Evolutionary conservation across 805 yeast genomes (phyloP).

Genomic region (Cyberlindnera samutprakarnensis): DNA sequence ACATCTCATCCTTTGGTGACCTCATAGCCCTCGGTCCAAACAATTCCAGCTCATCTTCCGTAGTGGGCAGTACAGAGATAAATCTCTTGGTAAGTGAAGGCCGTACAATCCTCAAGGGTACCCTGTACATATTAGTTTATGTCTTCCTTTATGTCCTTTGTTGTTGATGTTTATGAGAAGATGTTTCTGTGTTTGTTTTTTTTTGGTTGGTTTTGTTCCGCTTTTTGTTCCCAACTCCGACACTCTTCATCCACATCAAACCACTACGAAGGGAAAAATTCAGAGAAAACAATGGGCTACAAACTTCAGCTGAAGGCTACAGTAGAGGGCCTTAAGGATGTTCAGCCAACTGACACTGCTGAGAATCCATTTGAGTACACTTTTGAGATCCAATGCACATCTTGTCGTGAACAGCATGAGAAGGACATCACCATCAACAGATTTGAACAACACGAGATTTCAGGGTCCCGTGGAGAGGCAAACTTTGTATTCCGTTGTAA

Average conservation of each 20-base stretch:
- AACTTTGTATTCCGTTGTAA: slow-evolving; percentile 74
- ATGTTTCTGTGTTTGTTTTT: too few species aligned
- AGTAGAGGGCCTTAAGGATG: slow-evolving; percentile 28
- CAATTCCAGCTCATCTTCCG: slow-evolving; percentile 7
- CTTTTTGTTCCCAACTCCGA: too few species aligned
- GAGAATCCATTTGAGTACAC: slow-evolving; percentile 65
- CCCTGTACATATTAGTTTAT: too few species aligned
- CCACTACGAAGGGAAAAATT: too few species aligned
- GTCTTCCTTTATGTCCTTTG: too few species aligned
- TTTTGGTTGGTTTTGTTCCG: too few species aligned
- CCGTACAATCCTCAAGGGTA: too few species aligned
- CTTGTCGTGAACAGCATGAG: slow-evolving; percentile 71
- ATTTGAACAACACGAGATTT: slow-evolving; percentile 54
- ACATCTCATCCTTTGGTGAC: slow-evolving; percentile 2
- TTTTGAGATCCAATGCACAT: slow-evolving; percentile 66
- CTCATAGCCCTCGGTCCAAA: slow-evolving; percentile 1
- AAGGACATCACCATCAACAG: slow-evolving; percentile 64
- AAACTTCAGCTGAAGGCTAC: slow-evolving; percentile 28
- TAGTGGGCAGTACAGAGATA: too few species aligned
- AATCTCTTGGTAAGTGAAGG: too few species aligned
- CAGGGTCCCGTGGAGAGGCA: slow-evolving; percentile 76
- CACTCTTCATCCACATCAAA: too few species aligned
- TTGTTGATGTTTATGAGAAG: too few species aligned
- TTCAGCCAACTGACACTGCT: slow-evolving; percentile 54
- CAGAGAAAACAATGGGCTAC: slow-evolving; percentile 16